These are phyloP conservation scores for Aureobasidium namibiae DNA, from an alignment of 2,329 filamentous ascomycete species.

Conservation along the genomic window DNA sequence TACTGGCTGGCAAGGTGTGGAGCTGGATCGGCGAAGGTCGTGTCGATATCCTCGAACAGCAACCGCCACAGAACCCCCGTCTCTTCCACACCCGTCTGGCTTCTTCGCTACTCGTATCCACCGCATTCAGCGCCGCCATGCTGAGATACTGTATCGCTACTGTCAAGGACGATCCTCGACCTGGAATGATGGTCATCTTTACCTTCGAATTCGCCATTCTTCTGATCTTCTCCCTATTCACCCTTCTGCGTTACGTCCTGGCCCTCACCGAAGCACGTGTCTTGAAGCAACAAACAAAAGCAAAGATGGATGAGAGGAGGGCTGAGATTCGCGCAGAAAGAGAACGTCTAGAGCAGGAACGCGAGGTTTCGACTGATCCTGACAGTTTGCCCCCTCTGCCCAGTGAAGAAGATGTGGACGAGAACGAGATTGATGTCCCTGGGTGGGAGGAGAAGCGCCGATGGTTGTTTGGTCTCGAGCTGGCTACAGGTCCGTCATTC, in stretches of 20 bases:
- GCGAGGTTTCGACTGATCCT: conserved; percentile 31
- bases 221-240: conserved; percentile 70
- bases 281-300: conserved; percentile 62
- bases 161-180: conserved; percentile 78
- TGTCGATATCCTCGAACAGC: conserved; percentile 90
- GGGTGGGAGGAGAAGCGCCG: conserved; percentile 96
- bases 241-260: conserved; percentile 67
- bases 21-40: conserved; percentile 95
- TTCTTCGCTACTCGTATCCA: conserved; percentile 67
- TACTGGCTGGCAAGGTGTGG: conserved; percentile 94
- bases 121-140: conserved; percentile 71
- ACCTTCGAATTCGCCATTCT: conserved; percentile 94
- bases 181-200: conserved; percentile 99
- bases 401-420: conserved; percentile 69
- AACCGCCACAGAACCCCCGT: conserved; percentile 79
- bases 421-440: conserved; percentile 89
- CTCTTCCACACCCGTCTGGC: conserved; percentile 80
- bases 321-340: conserved; percentile 51
- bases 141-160: conserved; percentile 73
- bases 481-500: conserved; percentile 52
- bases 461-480: conserved; percentile 81
- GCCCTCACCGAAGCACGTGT: conserved; percentile 71
- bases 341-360: conserved; percentile 32
- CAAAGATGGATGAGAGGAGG: conserved; percentile 59
- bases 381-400: conserved; percentile 38